Base-by-base conservation (phyloP, 345 rosid genomes). In the Ricinus communis region DNA sequence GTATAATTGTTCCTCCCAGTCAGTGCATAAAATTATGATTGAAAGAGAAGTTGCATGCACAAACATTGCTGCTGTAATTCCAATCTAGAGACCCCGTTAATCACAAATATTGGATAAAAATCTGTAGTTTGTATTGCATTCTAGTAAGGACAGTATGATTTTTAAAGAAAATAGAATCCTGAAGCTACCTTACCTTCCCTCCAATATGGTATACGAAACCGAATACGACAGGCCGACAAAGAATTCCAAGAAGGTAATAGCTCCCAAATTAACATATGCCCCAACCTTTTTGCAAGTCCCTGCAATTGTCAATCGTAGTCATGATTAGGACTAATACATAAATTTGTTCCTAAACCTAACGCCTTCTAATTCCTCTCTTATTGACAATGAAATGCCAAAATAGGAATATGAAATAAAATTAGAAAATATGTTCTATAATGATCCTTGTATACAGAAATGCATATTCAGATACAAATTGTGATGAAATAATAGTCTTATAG, bases 241-340 rank as follows among this genome's bases (percentile, higher is more conserved):
- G 90, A 68, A 83, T 74, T 19, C 89, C 90, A 0, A 83, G 30
- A 53, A 88, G 46, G 66, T 86, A 85, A 73, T 85, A 83, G 90
- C 76, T 38, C 90, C 89, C 1, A 88, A 74, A 58, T 86, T 88
- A 15, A 86, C 65, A 54, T 27, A 65, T 25, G 93, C 89, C 5
- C 90, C 90, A 8, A 82, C 67, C 77, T 75, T 83, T 72, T 86
- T 85, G 21, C 79, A 76, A 62, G 66, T 78, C 36, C 93, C 89
- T 83, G 71, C 5, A 28, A 41, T 53, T 21, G 15, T 27, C 59
- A 49, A 50, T 16, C 16, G 27, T 16, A 21, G 9, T n/a, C 19
- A 5, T 9, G 45, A 28, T 16, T 21, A 24, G 6, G 16, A 33
- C 14, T 25, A 18, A 21, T 10, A 50, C 4, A n/a, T n/a, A n/a